These are phyloP conservation scores for Colletotrichum sp. DNA, from an alignment of 2,329 filamentous ascomycete species.

Conservation along the genomic window DNA sequence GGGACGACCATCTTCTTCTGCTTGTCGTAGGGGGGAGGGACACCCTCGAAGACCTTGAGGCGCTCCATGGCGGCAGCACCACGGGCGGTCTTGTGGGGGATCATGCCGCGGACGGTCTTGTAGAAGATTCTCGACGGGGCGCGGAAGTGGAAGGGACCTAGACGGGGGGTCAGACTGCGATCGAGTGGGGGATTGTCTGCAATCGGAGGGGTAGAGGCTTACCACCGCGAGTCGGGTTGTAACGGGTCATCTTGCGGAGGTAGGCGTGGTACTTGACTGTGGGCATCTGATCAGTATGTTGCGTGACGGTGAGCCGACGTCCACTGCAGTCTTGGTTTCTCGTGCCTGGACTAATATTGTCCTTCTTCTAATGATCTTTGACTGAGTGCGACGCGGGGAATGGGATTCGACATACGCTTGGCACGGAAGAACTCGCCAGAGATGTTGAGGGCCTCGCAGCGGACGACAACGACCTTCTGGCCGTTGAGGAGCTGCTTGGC, in stretches of 20 bases:
- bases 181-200: background rate
- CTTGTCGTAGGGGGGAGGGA: constrained; percentile 98
- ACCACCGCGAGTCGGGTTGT: constrained; percentile 99
- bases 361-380: background rate
- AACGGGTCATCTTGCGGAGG: constrained; percentile 99
- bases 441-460: constrained; percentile 99
- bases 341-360: background rate
- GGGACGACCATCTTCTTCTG: constrained; percentile 99
- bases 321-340: background rate
- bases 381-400: background rate
- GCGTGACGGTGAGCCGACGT: background rate
- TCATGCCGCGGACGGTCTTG: constrained; percentile 99
- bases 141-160: constrained; percentile 99
- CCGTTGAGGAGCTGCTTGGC: constrained; percentile 99
- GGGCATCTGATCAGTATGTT: constrained; percentile 50
- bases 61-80: constrained; percentile 96
- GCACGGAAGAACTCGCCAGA: constrained; percentile 99
- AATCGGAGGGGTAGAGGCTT: constrained; percentile 45
- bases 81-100: constrained; percentile 99
- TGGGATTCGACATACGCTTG: constrained; percentile 83
- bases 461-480: constrained; percentile 99
- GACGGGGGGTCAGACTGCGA: constrained; percentile 35
- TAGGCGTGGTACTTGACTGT: constrained; percentile 99
- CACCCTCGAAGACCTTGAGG: constrained; percentile 99
- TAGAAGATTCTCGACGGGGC: constrained; percentile 99